A percentile compares a stretch with the other conserved stretches of the same genome.
Conservation (phyloP, 345 rosid genomes). For the Acer saccharum region DNA sequence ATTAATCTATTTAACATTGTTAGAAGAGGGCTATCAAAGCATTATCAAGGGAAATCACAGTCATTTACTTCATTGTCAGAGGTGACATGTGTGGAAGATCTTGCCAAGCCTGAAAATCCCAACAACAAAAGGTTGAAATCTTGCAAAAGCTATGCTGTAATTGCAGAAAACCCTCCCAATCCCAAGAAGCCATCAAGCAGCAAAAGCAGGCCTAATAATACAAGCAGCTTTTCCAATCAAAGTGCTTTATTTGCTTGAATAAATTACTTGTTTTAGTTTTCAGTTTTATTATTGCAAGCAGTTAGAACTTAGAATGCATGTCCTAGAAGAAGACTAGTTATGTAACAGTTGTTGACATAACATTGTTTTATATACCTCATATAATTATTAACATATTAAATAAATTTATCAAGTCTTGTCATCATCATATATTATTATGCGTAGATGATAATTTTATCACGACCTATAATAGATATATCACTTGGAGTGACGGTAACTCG, state of each 20-base stretch:
- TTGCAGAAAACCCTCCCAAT: neutral
- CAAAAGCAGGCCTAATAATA: neutral
- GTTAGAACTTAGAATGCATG: neutral
- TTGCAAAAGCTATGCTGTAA: neutral
- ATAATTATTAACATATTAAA: too few species aligned
- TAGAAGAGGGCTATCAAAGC: slow-evolving; percentile 45
- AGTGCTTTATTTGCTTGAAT: slow-evolving; percentile 18
- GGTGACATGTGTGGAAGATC: slow-evolving; percentile 32
- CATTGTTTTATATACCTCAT: too few species aligned
- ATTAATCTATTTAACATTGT: too few species aligned
- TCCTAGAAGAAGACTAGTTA: neutral
- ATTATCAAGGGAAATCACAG: slow-evolving; percentile 47
- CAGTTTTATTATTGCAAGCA: neutral
- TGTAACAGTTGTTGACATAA: neutral
- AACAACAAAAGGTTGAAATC: slow-evolving; percentile 35
- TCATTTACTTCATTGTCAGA: slow-evolving; percentile 37
- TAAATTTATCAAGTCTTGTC: too few species aligned
- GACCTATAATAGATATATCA: too few species aligned
- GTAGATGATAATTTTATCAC: too few species aligned
- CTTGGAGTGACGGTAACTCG: too few species aligned
- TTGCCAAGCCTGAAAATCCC: slow-evolving; percentile 44
- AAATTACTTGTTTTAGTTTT: neutral
- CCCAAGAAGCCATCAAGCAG: neutral
- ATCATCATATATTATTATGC: too few species aligned
- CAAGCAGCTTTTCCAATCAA: neutral